A percentile compares a stretch with the other conserved stretches of the same genome.
Conservation (phyloP, 1,284 basidiomycete species). For the Dichomitus squalens region DNA sequence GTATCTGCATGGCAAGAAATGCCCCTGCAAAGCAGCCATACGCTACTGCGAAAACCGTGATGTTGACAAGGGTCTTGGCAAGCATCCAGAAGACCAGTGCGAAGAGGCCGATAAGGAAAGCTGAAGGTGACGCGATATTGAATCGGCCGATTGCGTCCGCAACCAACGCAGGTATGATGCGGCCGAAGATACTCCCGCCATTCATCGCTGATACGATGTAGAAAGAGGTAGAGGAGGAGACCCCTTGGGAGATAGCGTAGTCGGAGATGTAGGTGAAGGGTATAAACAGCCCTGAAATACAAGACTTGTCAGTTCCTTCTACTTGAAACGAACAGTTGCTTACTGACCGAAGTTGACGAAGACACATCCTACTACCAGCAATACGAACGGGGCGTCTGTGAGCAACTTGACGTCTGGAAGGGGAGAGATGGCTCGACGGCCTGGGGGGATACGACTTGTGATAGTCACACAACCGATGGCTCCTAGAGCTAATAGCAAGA, state of each 20-base stretch:
- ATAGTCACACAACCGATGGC: conserved; percentile 30
- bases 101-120: conserved; percentile 20
- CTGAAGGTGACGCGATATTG: conserved; percentile 29
- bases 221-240: conserved; percentile 19
- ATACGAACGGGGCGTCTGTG: conserved; percentile 32
- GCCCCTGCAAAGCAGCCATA: conserved; percentile 49
- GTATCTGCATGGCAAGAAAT: conserved; percentile 27
- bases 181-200: conserved; percentile 30
- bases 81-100: conserved; percentile 36
- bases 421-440: conserved; percentile 9
- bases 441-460: conserved; percentile 28
- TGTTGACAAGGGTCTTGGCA: conserved; percentile 30
- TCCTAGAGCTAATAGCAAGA: conserved; percentile 35
- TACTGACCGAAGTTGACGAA: conserved; percentile 33
- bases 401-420: conserved; percentile 32
- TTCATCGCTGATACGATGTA: conserved; percentile 31
- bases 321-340: background rate
- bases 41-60: conserved; percentile 53
- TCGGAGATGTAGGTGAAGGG: conserved; percentile 26
- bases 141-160: conserved; percentile 32
- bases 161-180: conserved; percentile 30
- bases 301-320: background rate
- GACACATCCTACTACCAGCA: conserved; percentile 32
- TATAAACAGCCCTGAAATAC: conserved; percentile 20
- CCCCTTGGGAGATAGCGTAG: conserved; percentile 9